phyloP scores from a whole-genome alignment of 2,329 filamentous ascomycete genomes.

The Fusarium incarnatum region DNA sequence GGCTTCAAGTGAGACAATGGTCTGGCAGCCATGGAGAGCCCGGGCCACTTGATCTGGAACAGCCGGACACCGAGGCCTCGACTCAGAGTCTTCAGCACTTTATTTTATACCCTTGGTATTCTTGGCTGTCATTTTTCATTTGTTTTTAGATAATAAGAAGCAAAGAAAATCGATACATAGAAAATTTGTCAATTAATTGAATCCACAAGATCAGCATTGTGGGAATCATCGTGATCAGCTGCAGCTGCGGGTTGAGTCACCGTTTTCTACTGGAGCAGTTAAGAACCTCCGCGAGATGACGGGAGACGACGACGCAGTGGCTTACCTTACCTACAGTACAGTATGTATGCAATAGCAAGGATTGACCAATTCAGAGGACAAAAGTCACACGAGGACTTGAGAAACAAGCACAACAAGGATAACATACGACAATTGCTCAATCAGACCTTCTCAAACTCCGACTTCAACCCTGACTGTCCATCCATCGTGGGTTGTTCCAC shows the following conservation, averaged over 20 bases:
- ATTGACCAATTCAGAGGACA: not conserved
- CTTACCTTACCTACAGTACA: not conserved
- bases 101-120: not conserved
- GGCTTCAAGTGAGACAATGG: conserved; percentile 42
- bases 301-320: conserved; percentile 1
- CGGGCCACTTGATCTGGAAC: conserved; percentile 20
- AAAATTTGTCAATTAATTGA: not conserved
- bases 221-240: conserved; percentile 26
- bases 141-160: not conserved
- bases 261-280: conserved; percentile 28
- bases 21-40: conserved; percentile 37
- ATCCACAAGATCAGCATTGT: conserved; percentile 18
- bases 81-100: conserved; percentile 6
- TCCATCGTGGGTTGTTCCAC: conserved; percentile 10
- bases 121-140: not conserved
- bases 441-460: conserved; percentile 7
- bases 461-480: not conserved
- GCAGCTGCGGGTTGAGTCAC: conserved; percentile 7
- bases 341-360: not conserved
- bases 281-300: conserved; percentile 25
- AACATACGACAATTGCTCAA: too few relatives aligned
- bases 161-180: not conserved
- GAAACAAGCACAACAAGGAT: conserved; percentile 1
- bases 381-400: conserved; percentile 20
- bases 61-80: not conserved